phyloP scores from a whole-genome alignment of 352 stramenopile species.

The Phytophthora fragariaefolia region DNA sequence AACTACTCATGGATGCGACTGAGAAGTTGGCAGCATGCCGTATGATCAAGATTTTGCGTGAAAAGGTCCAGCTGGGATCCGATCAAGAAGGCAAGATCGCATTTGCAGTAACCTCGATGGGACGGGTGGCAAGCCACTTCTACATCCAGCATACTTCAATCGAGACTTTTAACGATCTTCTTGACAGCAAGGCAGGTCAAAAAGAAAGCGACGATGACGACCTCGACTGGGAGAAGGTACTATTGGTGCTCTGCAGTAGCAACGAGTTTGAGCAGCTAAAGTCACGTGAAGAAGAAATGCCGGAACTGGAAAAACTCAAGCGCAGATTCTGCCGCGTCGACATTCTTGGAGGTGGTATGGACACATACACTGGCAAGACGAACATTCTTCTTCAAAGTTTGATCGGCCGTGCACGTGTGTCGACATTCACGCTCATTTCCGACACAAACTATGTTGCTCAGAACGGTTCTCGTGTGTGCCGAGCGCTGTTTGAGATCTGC shows the following conservation, averaged over 20 bases:
- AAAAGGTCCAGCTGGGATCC: slow-evolving; percentile 50
- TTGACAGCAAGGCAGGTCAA: slow-evolving; percentile 70
- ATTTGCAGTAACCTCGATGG: slow-evolving; percentile 96
- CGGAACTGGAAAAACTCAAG: slow-evolving; percentile 94
- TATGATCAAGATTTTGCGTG: slow-evolving; percentile 85
- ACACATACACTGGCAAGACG: slow-evolving; percentile 95
- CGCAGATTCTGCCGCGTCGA: slow-evolving; percentile 89
- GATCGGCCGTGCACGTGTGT: slow-evolving; percentile 81
- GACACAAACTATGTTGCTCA: slow-evolving; percentile 99
- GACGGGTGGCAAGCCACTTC: slow-evolving; percentile 98
- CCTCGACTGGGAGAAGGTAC: slow-evolving; percentile 70
- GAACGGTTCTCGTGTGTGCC: slow-evolving; percentile 97
- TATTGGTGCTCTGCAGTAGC: slow-evolving; percentile 79
- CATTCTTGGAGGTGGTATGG: slow-evolving; percentile 91
- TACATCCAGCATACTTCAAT: slow-evolving; percentile 99
- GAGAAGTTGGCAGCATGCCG: slow-evolving; percentile 79
- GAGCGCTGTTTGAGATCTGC: slow-evolving; percentile 99
- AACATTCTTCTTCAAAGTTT: slow-evolving; percentile 96
- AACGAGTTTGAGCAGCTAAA: slow-evolving; percentile 97
- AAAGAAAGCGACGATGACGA: slow-evolving; percentile 51
- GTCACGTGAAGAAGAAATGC: slow-evolving; percentile 95
- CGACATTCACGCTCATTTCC: slow-evolving; percentile 97
- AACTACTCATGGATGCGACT: slow-evolving; percentile 76
- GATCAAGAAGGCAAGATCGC: slow-evolving; percentile 53
- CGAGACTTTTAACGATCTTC: slow-evolving; percentile 96